These are phyloP conservation scores for Populus ilicifolia DNA, from an alignment of 345 rosid species.

Conservation along the genomic window DNA sequence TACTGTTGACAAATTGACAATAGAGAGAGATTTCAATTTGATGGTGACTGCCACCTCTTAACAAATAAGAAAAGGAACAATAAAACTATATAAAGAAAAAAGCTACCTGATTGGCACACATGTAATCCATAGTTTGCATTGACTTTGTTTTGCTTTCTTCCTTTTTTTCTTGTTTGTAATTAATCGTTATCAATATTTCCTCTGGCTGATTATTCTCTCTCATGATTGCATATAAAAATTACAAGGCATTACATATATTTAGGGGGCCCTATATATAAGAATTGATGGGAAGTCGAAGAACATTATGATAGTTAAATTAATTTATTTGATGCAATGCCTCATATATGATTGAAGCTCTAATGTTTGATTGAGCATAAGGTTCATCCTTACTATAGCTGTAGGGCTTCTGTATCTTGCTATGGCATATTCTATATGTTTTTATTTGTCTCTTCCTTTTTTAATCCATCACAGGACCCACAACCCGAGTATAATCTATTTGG, in stretches of 20 bases:
- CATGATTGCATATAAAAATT: neutral
- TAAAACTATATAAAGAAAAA: neutral
- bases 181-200: neutral
- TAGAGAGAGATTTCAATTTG: neutral
- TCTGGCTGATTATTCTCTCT: neutral
- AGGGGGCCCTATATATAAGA: neutral
- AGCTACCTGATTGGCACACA: neutral
- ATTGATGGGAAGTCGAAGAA: neutral
- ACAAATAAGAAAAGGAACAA: neutral
- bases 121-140: neutral
- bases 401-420: neutral
- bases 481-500: slow-evolving; percentile 93
- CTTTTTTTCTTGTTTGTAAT: neutral
- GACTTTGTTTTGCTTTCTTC: neutral
- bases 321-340: neutral
- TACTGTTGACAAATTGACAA: neutral
- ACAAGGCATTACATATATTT: neutral
- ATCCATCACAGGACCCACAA: slow-evolving; percentile 55
- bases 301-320: neutral
- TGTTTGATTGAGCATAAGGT: neutral
- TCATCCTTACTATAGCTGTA: neutral
- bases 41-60: neutral
- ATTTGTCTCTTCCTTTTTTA: slow-evolving; percentile 8
- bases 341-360: neutral
- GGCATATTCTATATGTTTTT: neutral